Conservation (phyloP, 2,329 filamentous ascomycete genomes). For the Aureobasidium uvarum region DNA sequence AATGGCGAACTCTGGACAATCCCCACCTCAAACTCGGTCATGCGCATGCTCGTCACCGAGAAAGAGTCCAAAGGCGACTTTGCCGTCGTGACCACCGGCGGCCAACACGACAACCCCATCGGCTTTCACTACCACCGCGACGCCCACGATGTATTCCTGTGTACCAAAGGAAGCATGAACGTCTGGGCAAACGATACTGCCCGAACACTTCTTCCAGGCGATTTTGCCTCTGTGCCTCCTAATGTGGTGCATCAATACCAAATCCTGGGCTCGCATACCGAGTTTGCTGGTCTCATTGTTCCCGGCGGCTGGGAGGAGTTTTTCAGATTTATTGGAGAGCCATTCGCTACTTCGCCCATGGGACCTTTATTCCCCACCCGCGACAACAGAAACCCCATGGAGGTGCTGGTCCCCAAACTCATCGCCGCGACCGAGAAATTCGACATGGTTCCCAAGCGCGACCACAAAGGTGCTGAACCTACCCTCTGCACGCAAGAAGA, state of each 20-base stretch:
- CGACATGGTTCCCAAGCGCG: slow-evolving; percentile 55
- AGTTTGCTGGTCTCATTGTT: slow-evolving; percentile 55
- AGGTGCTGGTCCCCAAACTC: slow-evolving; percentile 54
- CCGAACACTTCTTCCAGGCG: slow-evolving; percentile 54
- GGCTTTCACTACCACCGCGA: slow-evolving; percentile 59
- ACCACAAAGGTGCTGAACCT: slow-evolving; percentile 50
- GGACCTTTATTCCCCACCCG: slow-evolving; percentile 50
- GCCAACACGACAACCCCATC: slow-evolving; percentile 23
- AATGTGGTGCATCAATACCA: slow-evolving; percentile 54
- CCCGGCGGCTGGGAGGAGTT: slow-evolving; percentile 62
- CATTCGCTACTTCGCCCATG: slow-evolving; percentile 40
- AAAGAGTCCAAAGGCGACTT: slow-evolving; percentile 26
- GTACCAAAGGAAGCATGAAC: slow-evolving; percentile 56
- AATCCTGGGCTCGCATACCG: slow-evolving; percentile 54
- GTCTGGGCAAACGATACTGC: slow-evolving; percentile 60
- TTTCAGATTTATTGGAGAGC: slow-evolving; percentile 58
- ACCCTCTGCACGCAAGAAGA: slow-evolving; percentile 42
- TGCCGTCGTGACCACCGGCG: slow-evolving; percentile 22
- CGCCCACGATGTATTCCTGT: slow-evolving; percentile 58
- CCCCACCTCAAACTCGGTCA: slow-evolving; percentile 26
- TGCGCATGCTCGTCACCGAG: slow-evolving; percentile 27
- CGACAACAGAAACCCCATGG: slow-evolving; percentile 53
- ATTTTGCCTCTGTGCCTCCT: slow-evolving; percentile 59
- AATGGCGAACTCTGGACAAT: slow-evolving; percentile 26
- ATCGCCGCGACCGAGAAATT: slow-evolving; percentile 57